Conservation (phyloP, 2,329 filamentous ascomycete genomes). For the Chalara sp. region DNA sequence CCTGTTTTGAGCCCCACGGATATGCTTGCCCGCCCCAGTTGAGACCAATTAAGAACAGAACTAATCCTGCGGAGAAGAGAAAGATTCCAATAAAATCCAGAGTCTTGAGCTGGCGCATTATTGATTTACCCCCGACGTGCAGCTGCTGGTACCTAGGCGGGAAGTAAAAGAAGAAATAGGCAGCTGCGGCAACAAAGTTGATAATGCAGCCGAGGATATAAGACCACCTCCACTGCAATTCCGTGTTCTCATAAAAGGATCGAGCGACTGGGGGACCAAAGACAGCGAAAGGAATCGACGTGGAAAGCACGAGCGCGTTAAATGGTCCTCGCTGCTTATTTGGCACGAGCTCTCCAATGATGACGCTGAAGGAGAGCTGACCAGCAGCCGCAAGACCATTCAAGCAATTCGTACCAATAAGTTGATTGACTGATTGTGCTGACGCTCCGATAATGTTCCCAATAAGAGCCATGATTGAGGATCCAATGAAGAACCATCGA, state of each 20-base stretch:
- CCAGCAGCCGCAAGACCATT: slow-evolving; percentile 29
- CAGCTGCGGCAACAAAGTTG: slow-evolving; percentile 22
- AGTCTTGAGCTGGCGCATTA: slow-evolving; percentile 15
- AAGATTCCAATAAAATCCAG: slow-evolving; percentile 23
- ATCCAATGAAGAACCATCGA: slow-evolving; percentile 27
- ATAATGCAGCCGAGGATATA: slow-evolving; percentile 27
- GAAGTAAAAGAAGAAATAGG: slow-evolving; percentile 29
- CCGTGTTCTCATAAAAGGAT: slow-evolving; percentile 21
- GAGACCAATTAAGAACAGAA: slow-evolving; percentile 37
- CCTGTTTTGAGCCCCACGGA: slow-evolving; percentile 31
- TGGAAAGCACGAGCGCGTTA: slow-evolving; percentile 23
- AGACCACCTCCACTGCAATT: slow-evolving; percentile 23
- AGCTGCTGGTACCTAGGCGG: slow-evolving; percentile 26
- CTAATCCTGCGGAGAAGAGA: slow-evolving; percentile 33
- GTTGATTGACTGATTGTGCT: slow-evolving; percentile 28
- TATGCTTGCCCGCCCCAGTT: slow-evolving; percentile 34
- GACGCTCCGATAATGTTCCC: slow-evolving; percentile 31
- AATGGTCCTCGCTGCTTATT: neutral
- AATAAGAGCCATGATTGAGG: slow-evolving; percentile 26
- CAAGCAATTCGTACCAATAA: slow-evolving; percentile 33
- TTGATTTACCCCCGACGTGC: slow-evolving; percentile 4
- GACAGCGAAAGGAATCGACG: slow-evolving; percentile 26
- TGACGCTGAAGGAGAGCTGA: neutral
- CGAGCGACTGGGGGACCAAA: slow-evolving; percentile 24
- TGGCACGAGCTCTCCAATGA: neutral